Conservation (phyloP, 768 basidiomycete genomes). For the Collybia nuda region DNA sequence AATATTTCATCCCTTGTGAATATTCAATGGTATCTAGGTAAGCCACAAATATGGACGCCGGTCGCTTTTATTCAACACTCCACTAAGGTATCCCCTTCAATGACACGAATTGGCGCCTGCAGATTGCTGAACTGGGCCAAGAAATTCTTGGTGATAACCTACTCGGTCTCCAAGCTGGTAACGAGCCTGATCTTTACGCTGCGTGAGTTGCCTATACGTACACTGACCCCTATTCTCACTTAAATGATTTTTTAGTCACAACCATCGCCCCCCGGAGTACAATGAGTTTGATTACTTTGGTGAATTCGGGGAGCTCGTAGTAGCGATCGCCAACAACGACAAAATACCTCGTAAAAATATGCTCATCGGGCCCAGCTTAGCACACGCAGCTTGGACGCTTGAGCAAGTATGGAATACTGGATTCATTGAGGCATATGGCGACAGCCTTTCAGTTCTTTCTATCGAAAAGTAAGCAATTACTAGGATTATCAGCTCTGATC, state of each 20-base stretch:
- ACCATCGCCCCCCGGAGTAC: slow-evolving; percentile 27
- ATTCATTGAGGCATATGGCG: slow-evolving; percentile 41
- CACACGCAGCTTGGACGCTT: slow-evolving; percentile 51
- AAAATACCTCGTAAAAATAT: slow-evolving; percentile 35
- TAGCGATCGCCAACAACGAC: slow-evolving; percentile 40
- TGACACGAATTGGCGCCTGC: slow-evolving; percentile 55
- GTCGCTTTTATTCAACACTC: neutral
- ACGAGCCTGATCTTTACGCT: slow-evolving; percentile 62
- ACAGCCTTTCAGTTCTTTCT: slow-evolving; percentile 42
- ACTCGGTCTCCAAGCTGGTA: slow-evolving; percentile 70
- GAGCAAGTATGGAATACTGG: slow-evolving; percentile 56
- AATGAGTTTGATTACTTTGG: slow-evolving; percentile 43
- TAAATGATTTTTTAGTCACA: neutral
- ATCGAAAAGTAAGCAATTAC: slow-evolving; percentile 53
- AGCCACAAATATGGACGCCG: slow-evolving; percentile 30
- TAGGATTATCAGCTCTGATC: slow-evolving; percentile 13
- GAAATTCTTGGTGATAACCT: slow-evolving; percentile 67
- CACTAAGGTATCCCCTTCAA: slow-evolving; percentile 60
- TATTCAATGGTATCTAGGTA: slow-evolving; percentile 67
- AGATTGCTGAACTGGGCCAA: slow-evolving; percentile 61
- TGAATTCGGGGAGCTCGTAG: slow-evolving; percentile 52
- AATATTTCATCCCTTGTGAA: slow-evolving; percentile 63
- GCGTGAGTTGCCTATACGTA: slow-evolving; percentile 35
- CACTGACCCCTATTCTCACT: slow-evolving; percentile 9
- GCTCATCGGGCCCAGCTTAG: slow-evolving; percentile 59